phyloP scores from a whole-genome alignment of 352 stramenopile genomes.

The Elongisporangium prolatum region DNA sequence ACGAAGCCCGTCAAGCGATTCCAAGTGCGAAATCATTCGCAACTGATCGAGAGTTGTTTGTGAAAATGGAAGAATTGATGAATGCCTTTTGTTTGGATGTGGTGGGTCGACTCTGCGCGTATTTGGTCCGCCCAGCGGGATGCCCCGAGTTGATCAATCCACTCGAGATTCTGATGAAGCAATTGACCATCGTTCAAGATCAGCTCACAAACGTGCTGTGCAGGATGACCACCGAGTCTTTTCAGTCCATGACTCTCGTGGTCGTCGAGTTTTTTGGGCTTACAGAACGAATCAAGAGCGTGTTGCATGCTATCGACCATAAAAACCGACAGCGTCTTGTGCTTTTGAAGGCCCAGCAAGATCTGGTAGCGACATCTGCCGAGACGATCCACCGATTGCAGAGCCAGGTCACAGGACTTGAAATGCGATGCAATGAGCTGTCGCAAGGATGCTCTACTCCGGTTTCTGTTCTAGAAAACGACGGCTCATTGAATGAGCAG shows the following conservation, averaged over 20 bases:
- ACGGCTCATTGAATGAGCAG: not conserved
- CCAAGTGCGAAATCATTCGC: not conserved
- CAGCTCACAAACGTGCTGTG: conserved; percentile 2
- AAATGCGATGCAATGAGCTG: not conserved
- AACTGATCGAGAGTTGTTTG: conserved; percentile 8
- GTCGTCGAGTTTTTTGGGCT: conserved; percentile 36
- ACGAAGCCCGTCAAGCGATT: conserved; percentile 9
- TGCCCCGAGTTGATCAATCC: conserved; percentile 34
- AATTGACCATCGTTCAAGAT: conserved; percentile 18
- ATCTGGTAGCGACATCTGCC: not conserved
- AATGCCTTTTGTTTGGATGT: conserved; percentile 56
- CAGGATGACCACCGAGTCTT: not conserved
- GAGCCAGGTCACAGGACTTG: not conserved
- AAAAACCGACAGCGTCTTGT: conserved; percentile 36
- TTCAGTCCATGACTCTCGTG: conserved; percentile 8
- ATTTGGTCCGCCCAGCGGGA: conserved; percentile 29
- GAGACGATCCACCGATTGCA: not conserved
- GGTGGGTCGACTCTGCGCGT: conserved; percentile 40
- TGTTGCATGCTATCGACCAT: conserved; percentile 42
- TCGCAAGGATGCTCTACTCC: not conserved
- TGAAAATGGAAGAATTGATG: conserved; percentile 37
- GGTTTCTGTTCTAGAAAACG: not conserved
- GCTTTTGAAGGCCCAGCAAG: conserved; percentile 11
- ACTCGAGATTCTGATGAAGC: conserved; percentile 30
- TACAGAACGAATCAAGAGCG: conserved; percentile 40